Conservation (phyloP, 2,329 filamentous ascomycete genomes). For the Diaporthe batatas region DNA sequence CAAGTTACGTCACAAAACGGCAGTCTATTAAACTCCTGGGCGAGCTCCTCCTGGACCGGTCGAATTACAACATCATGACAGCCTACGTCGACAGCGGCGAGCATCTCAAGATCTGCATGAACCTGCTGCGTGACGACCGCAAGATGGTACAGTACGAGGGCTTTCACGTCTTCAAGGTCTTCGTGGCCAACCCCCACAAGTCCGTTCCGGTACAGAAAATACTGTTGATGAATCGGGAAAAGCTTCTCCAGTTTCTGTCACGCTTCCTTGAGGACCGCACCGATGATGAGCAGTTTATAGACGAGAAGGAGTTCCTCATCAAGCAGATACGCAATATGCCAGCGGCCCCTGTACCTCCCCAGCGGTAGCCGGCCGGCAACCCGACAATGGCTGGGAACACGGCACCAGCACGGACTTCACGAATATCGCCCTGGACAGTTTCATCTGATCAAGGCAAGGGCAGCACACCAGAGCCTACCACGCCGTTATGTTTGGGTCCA, state of each 20-base stretch:
- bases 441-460: slow-evolving; percentile 17
- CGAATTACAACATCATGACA: slow-evolving; percentile 99
- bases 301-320: slow-evolving; percentile 96
- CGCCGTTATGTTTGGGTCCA: slow-evolving; percentile 10
- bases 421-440: not conserved
- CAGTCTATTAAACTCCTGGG: slow-evolving; percentile 98
- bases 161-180: slow-evolving; percentile 99
- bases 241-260: slow-evolving; percentile 88
- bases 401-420: slow-evolving; percentile 29
- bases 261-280: slow-evolving; percentile 94
- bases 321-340: slow-evolving; percentile 87
- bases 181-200: slow-evolving; percentile 98
- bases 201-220: slow-evolving; percentile 96
- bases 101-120: slow-evolving; percentile 99
- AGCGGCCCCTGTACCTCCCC: slow-evolving; percentile 66
- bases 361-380: slow-evolving; percentile 53
- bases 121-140: slow-evolving; percentile 91
- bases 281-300: slow-evolving; percentile 98
- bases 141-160: slow-evolving; percentile 99
- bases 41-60: slow-evolving; percentile 92
- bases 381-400: slow-evolving; percentile 26
- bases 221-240: slow-evolving; percentile 94
- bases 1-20: slow-evolving; percentile 96
- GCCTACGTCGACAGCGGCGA: slow-evolving; percentile 95
- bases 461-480: slow-evolving; percentile 2